A percentile compares a stretch with the other conserved stretches of the same genome.
These are phyloP conservation scores for Arthrinium phaeospermum DNA, from an alignment of 2,329 filamentous ascomycete genomes.

Conservation along the genomic window DNA sequence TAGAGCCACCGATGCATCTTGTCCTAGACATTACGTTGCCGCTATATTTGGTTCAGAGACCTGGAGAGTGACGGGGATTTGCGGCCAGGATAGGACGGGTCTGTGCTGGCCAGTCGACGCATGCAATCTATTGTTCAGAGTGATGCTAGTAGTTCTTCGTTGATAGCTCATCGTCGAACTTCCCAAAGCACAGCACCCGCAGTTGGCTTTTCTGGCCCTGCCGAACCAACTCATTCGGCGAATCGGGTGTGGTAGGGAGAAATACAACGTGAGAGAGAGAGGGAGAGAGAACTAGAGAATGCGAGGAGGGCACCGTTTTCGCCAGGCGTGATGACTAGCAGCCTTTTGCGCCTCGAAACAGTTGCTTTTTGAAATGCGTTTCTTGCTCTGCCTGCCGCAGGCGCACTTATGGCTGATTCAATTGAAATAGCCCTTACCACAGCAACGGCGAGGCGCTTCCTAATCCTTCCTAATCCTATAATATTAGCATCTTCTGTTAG, in stretches of 20 bases:
- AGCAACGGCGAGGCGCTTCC: background rate
- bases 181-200: background rate
- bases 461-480: background rate
- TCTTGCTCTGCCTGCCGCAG: background rate
- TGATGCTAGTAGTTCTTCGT: background rate
- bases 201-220: background rate
- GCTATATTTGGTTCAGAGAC: background rate
- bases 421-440: background rate
- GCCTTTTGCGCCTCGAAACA: slow-evolving; percentile 2
- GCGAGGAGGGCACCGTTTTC: background rate
- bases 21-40: background rate
- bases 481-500: background rate
- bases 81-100: background rate
- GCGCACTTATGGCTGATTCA: background rate
- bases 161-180: background rate
- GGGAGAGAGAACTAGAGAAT: background rate
- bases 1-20: slow-evolving; percentile 3
- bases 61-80: background rate
- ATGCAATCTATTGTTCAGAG: background rate
- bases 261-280: background rate
- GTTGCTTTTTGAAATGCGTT: slow-evolving; percentile 7
- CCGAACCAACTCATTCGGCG: background rate
- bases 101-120: background rate
- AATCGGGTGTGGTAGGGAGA: background rate
- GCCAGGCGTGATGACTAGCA: background rate